phyloP scores from a whole-genome alignment of 345 rosid species.

The Eucalyptus urophylla region DNA sequence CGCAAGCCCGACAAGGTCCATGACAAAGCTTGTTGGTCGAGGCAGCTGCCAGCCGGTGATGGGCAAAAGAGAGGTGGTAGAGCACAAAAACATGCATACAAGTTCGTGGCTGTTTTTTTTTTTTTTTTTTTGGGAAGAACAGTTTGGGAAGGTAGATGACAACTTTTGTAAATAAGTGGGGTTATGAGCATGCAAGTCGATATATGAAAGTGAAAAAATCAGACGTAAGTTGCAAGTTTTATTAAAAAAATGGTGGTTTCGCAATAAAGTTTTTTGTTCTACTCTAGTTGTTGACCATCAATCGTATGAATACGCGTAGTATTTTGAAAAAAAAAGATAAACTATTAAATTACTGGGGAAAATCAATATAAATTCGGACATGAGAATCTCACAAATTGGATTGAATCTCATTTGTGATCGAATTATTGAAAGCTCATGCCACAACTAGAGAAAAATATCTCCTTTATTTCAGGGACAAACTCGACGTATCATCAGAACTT shows the following conservation, averaged over 20 bases:
- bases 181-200: background rate
- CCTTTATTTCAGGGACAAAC: too few relatives aligned
- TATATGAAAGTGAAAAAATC: background rate
- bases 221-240: background rate
- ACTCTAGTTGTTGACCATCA: background rate
- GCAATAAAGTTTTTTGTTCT: background rate
- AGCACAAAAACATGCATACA: background rate
- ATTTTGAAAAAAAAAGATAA: too few relatives aligned
- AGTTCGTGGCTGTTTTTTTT: background rate
- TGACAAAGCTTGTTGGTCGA: background rate
- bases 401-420: too few relatives aligned
- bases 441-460: too few relatives aligned
- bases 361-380: too few relatives aligned
- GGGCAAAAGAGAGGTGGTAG: background rate
- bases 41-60: background rate
- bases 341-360: too few relatives aligned
- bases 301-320: too few relatives aligned
- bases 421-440: too few relatives aligned
- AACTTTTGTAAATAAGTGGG: background rate
- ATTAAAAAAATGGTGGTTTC: rapidly evolving
- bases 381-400: too few relatives aligned
- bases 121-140: background rate
- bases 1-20: background rate
- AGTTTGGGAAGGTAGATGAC: background rate
- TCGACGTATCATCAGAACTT: too few relatives aligned